These are phyloP conservation scores for Mycotypha africana DNA, from an alignment of 371 early-diverging fungal species.

Conservation along the genomic window DNA sequence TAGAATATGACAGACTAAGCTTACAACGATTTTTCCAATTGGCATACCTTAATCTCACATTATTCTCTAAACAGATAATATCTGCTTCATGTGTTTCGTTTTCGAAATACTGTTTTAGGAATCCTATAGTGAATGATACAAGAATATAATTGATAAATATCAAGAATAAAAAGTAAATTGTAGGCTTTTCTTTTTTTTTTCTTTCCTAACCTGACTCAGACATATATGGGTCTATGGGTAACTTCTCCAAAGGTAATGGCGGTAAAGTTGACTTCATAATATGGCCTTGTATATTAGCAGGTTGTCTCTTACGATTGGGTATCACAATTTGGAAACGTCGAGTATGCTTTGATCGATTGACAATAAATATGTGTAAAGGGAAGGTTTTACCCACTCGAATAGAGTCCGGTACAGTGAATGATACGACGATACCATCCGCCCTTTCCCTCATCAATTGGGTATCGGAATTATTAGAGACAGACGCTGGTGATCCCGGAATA, in stretches of 20 bases:
- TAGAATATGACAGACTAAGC: background rate
- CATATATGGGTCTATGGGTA: slow-evolving; percentile 56
- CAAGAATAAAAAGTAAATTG: background rate
- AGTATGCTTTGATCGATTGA: slow-evolving; percentile 65
- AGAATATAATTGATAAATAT: slow-evolving; percentile 1
- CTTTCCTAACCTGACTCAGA: slow-evolving; percentile 47
- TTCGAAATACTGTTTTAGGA: slow-evolving; percentile 56
- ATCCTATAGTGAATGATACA: slow-evolving; percentile 23
- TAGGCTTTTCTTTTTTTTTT: background rate
- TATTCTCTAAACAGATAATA: slow-evolving; percentile 70
- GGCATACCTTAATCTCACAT: slow-evolving; percentile 52
- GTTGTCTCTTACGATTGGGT: slow-evolving; percentile 56
- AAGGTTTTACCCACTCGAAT: slow-evolving; percentile 59
- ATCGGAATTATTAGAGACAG: too few species aligned
- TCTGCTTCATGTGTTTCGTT: slow-evolving; percentile 67
- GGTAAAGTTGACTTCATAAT: slow-evolving; percentile 30
- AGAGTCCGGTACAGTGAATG: slow-evolving; percentile 48
- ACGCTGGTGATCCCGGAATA: too few species aligned
- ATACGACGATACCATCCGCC: slow-evolving; percentile 59
- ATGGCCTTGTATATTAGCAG: slow-evolving; percentile 12
- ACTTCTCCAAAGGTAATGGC: slow-evolving; percentile 37
- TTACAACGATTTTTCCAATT: background rate
- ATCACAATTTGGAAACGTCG: slow-evolving; percentile 61
- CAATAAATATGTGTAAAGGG: slow-evolving; percentile 66
- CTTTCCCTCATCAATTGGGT: too few species aligned